These are phyloP conservation scores for Candida wancherniae DNA, from an alignment of 805 yeast species.

Conservation along the genomic window DNA sequence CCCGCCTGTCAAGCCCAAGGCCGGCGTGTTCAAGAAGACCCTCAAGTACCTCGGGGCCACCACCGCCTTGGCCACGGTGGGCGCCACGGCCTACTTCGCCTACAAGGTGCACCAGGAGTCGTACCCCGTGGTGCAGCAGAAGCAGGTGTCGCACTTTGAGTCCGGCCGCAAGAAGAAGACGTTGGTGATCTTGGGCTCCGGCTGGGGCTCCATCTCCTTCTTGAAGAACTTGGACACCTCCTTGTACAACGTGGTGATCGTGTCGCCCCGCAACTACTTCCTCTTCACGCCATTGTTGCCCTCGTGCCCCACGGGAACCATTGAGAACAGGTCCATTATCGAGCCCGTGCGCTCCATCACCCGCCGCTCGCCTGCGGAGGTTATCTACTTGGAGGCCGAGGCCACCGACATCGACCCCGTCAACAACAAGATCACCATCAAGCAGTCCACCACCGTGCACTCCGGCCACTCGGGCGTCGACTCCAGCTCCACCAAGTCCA, in stretches of 20 bases:
- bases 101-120: slow-evolving; percentile 62
- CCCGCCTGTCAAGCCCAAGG: slow-evolving; percentile 12
- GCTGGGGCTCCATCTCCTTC: slow-evolving; percentile 91
- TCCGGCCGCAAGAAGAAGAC: slow-evolving; percentile 64
- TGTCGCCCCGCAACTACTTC: slow-evolving; percentile 93
- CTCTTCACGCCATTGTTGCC: slow-evolving; percentile 95
- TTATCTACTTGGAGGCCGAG: slow-evolving; percentile 82
- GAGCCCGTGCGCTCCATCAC: slow-evolving; percentile 89
- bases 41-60: slow-evolving; percentile 48
- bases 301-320: slow-evolving; percentile 90
- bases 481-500: slow-evolving; percentile 39
- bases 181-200: slow-evolving; percentile 80
- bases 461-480: slow-evolving; percentile 52
- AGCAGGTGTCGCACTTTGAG: slow-evolving; percentile 52
- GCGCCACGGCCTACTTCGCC: slow-evolving; percentile 44
- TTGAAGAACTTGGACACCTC: slow-evolving; percentile 82
- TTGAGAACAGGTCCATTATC: slow-evolving; percentile 83
- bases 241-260: slow-evolving; percentile 80
- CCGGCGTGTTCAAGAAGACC: slow-evolving; percentile 30
- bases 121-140: slow-evolving; percentile 54
- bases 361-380: slow-evolving; percentile 73
- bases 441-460: slow-evolving; percentile 53
- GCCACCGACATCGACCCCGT: slow-evolving; percentile 78
- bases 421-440: slow-evolving; percentile 58
- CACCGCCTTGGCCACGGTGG: slow-evolving; percentile 48